A percentile compares a stretch with the other conserved stretches of the same genome.
Evolutionary conservation across 768 basidiomycete genomes (phyloP).

Genomic region (Lentinula sp.): DNA sequence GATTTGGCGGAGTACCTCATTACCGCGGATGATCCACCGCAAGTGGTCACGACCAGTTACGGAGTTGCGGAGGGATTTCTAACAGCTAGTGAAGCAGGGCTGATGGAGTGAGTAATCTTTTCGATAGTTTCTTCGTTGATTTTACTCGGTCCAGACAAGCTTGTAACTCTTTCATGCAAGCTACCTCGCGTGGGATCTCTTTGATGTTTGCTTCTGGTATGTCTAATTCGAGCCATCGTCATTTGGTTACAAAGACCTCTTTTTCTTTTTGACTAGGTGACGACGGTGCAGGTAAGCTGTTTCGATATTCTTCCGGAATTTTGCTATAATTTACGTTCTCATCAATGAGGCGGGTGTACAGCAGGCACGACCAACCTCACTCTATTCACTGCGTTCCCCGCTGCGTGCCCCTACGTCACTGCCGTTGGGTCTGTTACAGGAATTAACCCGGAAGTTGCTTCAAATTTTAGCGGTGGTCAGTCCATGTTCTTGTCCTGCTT

Average conservation of each 20-base stretch:
- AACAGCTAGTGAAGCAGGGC: conserved; percentile 14
- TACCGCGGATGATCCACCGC: conserved; percentile 18
- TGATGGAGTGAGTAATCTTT: not conserved
- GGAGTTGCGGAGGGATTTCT: conserved; percentile 36
- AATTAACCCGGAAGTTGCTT: conserved; percentile 34
- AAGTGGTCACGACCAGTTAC: conserved; percentile 45
- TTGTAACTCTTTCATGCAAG: conserved; percentile 22
- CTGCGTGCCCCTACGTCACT: conserved; percentile 32
- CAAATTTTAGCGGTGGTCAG: conserved; percentile 30
- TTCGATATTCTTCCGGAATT: not conserved
- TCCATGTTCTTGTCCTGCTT: not conserved
- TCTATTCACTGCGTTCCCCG: conserved; percentile 36
- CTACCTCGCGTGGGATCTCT: conserved; percentile 44
- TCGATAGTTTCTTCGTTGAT: not conserved
- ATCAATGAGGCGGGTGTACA: not conserved
- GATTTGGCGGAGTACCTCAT: conserved; percentile 1
- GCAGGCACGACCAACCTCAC: conserved; percentile 6
- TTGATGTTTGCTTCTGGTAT: conserved; percentile 42
- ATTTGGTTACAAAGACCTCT: not conserved
- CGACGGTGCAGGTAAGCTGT: not conserved
- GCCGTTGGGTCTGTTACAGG: conserved; percentile 34
- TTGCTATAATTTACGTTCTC: not conserved
- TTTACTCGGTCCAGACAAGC: conserved; percentile 20
- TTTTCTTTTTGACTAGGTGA: not conserved
- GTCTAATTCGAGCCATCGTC: conserved; percentile 2